Base-by-base conservation (phyloP, 345 rosid species). In the Anastatica hierochuntica region DNA sequence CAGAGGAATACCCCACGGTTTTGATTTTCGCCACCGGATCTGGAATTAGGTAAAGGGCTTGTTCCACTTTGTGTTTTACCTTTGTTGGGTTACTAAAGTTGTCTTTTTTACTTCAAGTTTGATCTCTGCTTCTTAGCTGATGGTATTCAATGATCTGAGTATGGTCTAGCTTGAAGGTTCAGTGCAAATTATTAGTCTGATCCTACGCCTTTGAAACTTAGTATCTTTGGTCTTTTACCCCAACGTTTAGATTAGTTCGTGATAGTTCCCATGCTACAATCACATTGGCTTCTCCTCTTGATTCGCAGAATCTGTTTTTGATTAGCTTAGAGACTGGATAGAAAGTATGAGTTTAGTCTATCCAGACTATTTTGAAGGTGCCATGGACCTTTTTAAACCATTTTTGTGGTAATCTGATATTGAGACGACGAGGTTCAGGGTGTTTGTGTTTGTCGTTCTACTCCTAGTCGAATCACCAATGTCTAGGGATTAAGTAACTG, bases 11-110 rank as follows among this genome's bases (percentile, higher is more conserved):
- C 38, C 74, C 81, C 3, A 70, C 88, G 37, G 83, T 92, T 55
- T 72, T 88, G 69, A 85, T 88, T 43, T 92, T 88, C 58, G 97
- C 99, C 8, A 92, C 97, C 1, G 97, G 97, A 69, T 83, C 99
- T 40, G 95, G 94, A 52, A 88, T 92, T 60, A 92, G 95, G 95
- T 92, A 47, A 35, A 44, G 4, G 15, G 26, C 42, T 9, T 36
- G 1, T 27, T 27, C 15, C 30, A 17, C 1, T 31, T 31, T 26
- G 2, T 29, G 6, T 14, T 14, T 1, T 10, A 34, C n/a, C 14
- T 26, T n/a, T 27, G 14, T 53, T 53, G 24, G 35, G 49, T 44
- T 44, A 18, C 30, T 63, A 20, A 54, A 53, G 14, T 26, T 10
- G 60, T 10, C 40, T 33, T 3, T 12, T 45, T 48, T 40, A 21